Evolutionary conservation across 2,329 filamentous ascomycete genomes (phyloP).

Genomic region (Blumeria graminis): DNA sequence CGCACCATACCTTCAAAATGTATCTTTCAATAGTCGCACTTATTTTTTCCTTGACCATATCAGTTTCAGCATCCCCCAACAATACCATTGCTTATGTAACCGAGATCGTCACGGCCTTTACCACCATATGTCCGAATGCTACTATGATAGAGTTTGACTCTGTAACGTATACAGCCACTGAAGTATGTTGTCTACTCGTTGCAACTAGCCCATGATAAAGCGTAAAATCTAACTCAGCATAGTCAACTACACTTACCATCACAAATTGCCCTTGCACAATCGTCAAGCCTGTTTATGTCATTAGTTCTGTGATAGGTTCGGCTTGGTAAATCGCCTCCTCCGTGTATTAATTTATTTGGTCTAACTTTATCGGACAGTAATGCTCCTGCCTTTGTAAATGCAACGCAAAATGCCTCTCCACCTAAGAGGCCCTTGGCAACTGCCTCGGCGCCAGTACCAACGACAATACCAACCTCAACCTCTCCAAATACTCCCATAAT

Average conservation of each 20-base stretch:
- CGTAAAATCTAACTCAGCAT: background rate
- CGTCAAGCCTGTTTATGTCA: constrained; percentile 12
- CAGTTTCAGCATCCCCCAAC: constrained; percentile 9
- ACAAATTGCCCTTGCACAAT: constrained; percentile 14
- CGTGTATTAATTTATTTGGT: background rate
- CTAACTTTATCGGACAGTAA: background rate
- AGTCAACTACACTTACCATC: constrained; percentile 13
- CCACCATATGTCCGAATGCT: constrained; percentile 26
- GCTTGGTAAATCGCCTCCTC: constrained; percentile 20
- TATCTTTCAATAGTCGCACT: constrained; percentile 16
- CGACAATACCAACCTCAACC: background rate
- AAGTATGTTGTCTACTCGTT: constrained; percentile 15
- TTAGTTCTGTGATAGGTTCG: constrained; percentile 20
- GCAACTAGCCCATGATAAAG: background rate
- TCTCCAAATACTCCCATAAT: background rate
- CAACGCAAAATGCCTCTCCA: too few relatives aligned
- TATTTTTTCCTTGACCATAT: constrained; percentile 15
- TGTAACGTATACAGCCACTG: constrained; percentile 25
- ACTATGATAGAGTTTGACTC: constrained; percentile 23
- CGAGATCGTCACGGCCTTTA: constrained; percentile 24
- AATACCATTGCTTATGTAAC: constrained; percentile 23
- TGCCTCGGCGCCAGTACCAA: background rate
- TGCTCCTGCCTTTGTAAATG: background rate
- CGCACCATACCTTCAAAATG: constrained; percentile 15
- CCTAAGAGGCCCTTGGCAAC: too few relatives aligned